phyloP scores from a whole-genome alignment of 257 asterid species.

The Sherardia arvensis region DNA sequence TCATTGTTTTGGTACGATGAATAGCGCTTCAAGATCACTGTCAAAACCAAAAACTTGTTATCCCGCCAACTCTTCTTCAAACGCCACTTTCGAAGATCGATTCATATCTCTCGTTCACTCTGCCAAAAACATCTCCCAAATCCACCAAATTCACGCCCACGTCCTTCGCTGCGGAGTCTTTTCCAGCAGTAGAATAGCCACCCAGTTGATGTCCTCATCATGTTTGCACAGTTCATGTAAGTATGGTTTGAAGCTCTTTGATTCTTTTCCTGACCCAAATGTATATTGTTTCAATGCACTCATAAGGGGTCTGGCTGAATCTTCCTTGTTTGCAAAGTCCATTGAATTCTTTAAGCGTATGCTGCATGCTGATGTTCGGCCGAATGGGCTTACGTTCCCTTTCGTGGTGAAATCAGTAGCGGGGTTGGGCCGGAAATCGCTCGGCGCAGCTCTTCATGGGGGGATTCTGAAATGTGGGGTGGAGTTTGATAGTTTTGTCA shows the following conservation, averaged over 20 bases:
- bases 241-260: slow-evolving; percentile 21
- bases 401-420: slow-evolving; percentile 28
- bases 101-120: slow-evolving; percentile 29
- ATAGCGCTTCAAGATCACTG: background rate
- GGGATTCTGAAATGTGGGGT: slow-evolving; percentile 25
- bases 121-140: slow-evolving; percentile 13
- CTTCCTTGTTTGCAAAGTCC: slow-evolving; percentile 14
- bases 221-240: slow-evolving; percentile 7
- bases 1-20: background rate
- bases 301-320: slow-evolving; percentile 27
- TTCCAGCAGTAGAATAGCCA: slow-evolving; percentile 16
- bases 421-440: slow-evolving; percentile 16
- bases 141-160: slow-evolving; percentile 27
- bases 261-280: slow-evolving; percentile 14
- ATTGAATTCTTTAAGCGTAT: slow-evolving; percentile 21
- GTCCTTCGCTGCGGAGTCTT: slow-evolving; percentile 6
- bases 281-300: slow-evolving; percentile 25
- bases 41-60: background rate
- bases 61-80: slow-evolving; percentile 3
- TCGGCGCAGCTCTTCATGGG: slow-evolving; percentile 22
- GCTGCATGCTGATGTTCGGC: slow-evolving; percentile 20
- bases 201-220: slow-evolving; percentile 31
- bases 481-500: slow-evolving; percentile 33
- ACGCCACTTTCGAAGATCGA: slow-evolving; percentile 12
- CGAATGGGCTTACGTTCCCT: slow-evolving; percentile 29